phyloP scores from a whole-genome alignment of 192 early-diverging fungal species.

The Rhizophagus prolifer region DNA sequence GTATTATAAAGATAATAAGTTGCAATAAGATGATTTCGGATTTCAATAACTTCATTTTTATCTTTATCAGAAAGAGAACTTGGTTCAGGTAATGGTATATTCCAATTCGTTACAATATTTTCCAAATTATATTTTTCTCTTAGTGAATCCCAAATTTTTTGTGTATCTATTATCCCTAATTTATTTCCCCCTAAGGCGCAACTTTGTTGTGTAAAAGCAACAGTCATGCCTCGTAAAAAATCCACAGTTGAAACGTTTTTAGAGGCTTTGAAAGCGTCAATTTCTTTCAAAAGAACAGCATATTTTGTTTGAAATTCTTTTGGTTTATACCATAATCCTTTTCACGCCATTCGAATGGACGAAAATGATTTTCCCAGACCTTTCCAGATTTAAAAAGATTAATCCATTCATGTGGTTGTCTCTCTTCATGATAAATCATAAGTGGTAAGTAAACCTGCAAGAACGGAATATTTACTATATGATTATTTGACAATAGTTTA shows the following conservation, averaged over 20 bases:
- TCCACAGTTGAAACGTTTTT: slow-evolving; percentile 5
- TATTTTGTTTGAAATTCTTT: neutral
- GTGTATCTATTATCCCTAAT: neutral
- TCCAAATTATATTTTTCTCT: neutral
- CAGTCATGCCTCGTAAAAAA: slow-evolving; percentile 10
- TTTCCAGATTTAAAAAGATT: slow-evolving; percentile 18
- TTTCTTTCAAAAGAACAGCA: slow-evolving; percentile 6
- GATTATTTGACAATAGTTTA: too few species aligned
- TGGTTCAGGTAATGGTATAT: neutral
- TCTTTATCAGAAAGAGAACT: too few species aligned
- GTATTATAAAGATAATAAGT: slow-evolving; percentile 16
- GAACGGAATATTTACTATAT: too few species aligned
- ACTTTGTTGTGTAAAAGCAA: slow-evolving; percentile 18
- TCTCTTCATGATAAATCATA: too few species aligned
- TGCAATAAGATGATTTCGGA: slow-evolving; percentile 25
- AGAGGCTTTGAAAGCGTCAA: neutral
- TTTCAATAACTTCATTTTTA: neutral
- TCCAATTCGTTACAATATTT: slow-evolving; percentile 7
- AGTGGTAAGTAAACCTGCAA: too few species aligned
- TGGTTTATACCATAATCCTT: slow-evolving; percentile 17
- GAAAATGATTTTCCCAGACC: slow-evolving; percentile 16
- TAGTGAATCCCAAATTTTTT: slow-evolving; percentile 14
- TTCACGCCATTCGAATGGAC: slow-evolving; percentile 13
- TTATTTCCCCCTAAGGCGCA: slow-evolving; percentile 15
- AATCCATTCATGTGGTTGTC: neutral